Conservation (phyloP, 495 filamentous ascomycete genomes). For the Cercophora sp. region DNA sequence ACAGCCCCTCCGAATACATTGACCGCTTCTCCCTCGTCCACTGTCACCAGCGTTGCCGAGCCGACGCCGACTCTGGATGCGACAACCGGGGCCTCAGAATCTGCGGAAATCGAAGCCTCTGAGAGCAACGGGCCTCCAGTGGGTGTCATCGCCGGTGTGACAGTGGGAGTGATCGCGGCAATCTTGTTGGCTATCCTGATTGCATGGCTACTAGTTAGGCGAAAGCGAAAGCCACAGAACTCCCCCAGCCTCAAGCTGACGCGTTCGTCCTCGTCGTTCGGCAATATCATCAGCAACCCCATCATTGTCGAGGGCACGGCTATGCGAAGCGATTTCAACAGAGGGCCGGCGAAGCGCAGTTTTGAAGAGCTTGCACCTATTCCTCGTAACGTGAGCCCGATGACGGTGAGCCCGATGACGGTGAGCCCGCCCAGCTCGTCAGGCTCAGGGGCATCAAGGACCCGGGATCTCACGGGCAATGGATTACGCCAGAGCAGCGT, state of each 20-base stretch:
- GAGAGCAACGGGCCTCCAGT: conserved; percentile 11
- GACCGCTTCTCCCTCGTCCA: no score
- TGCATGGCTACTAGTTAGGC: conserved; percentile 25
- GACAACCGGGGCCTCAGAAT: neutral
- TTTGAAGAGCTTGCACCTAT: neutral
- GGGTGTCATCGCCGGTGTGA: conserved; percentile 23
- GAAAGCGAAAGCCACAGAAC: conserved; percentile 18
- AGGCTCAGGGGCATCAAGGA: neutral
- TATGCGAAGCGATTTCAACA: conserved; percentile 35
- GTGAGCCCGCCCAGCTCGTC: neutral
- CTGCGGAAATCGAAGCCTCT: neutral
- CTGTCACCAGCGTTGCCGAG: no score
- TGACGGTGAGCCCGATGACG: no score
- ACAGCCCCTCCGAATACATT: no score
- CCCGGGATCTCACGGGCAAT: neutral
- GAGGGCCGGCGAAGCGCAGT: conserved; percentile 5
- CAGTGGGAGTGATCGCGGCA: conserved; percentile 20
- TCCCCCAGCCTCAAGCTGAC: conserved; percentile 29
- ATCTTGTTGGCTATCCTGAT: conserved; percentile 30
- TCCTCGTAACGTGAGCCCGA: no score
- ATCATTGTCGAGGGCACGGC: conserved; percentile 33
- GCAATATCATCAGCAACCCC: conserved; percentile 43
- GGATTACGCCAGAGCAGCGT: conserved; percentile 13
- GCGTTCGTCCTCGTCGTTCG: conserved; percentile 43
- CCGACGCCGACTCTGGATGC: neutral